Base-by-base conservation (phyloP, 108 stramenopile species). In the Fragilaria crotonensis region DNA sequence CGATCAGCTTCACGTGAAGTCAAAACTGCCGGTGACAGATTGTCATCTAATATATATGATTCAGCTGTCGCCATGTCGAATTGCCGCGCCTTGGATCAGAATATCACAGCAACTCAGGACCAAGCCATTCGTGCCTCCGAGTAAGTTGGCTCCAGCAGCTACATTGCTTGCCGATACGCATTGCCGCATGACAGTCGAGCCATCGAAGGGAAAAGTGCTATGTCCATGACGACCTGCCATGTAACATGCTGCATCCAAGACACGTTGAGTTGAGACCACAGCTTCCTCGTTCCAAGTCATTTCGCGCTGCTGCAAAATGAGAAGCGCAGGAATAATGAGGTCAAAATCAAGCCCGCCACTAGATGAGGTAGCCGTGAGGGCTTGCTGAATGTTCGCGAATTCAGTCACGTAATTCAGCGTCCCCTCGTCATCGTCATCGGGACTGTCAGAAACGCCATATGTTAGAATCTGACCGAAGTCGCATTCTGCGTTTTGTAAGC, bases 311-410 rank as follows among this genome's bases (percentile, higher is more conserved):
- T 66, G 41, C 19, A 92, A 58, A 30, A 84, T 33, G 9, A 92
- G 69, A 17, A 92, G 52, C 9, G 76, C 75, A 29, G 84, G 70
- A 48, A 92, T 80, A 59, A 87, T 30, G 18, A 92, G 58, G 48
- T 92, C 83, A 70, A 77, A 85, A 62, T 92, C 90, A 53, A 89
- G 36, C 1, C 87, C 79, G n/a, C n/a, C n/a, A n/a, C n/a, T n/a
- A n/a, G n/a, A n/a, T 2, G 54, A 52, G 5, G 60, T 19, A 25
- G 75, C 29, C 25, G 53, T 51, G n/a, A 77, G 32, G 45, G 74
- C 66, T 52, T 41, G 66, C 36, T 58, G 64, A 51, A 48, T 65
- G 27, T 55, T 52, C 33, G 48, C 25, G 28, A 64, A 47, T 60
- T 62, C 62, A 18, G 25, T 4, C 0, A 60, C 44, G 33, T 67